These are phyloP conservation scores for Rhododendron vialii DNA, from an alignment of 148 eudicot genomes.

Conservation along the genomic window DNA sequence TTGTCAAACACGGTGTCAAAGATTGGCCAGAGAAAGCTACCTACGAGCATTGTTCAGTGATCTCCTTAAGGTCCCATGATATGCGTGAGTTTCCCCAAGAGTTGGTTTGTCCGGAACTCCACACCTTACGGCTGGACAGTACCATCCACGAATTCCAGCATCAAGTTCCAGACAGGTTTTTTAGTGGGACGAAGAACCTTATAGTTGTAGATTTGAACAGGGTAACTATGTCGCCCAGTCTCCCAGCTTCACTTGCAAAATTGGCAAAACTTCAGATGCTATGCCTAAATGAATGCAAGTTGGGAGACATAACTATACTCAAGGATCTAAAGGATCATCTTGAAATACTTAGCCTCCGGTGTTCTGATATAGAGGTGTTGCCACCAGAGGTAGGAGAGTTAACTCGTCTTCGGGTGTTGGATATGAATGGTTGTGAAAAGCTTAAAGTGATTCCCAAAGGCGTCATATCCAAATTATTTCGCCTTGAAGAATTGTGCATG, in stretches of 20 bases:
- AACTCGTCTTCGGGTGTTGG: not conserved
- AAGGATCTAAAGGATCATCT: not conserved
- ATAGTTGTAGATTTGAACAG: not conserved
- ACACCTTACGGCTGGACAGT: not conserved
- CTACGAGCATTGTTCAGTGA: not conserved
- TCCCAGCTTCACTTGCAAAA: not conserved
- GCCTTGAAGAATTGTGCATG: not conserved
- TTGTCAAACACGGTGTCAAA: not conserved
- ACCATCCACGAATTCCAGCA: rapidly evolving
- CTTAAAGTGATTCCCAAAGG: not conserved
- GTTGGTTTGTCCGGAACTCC: not conserved
- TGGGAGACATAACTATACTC: not conserved
- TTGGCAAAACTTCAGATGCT: not conserved
- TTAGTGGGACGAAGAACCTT: not conserved
- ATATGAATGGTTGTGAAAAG: rapidly evolving
- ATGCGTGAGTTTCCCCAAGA: not conserved
- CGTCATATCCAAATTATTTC: not conserved
- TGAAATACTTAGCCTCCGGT: not conserved
- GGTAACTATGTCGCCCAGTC: not conserved
- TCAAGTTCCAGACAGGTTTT: not conserved
- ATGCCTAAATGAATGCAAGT: not conserved
- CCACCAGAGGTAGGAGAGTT: not conserved
- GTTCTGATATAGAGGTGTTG: not conserved
- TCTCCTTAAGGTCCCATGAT: not conserved
- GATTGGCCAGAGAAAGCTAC: not conserved